Percentiles rank a stretch among this genome's conserved stretches.
Evolutionary conservation across 140 eudicot species (phyloP).

Genomic region (Ambrosia hybrid): DNA sequence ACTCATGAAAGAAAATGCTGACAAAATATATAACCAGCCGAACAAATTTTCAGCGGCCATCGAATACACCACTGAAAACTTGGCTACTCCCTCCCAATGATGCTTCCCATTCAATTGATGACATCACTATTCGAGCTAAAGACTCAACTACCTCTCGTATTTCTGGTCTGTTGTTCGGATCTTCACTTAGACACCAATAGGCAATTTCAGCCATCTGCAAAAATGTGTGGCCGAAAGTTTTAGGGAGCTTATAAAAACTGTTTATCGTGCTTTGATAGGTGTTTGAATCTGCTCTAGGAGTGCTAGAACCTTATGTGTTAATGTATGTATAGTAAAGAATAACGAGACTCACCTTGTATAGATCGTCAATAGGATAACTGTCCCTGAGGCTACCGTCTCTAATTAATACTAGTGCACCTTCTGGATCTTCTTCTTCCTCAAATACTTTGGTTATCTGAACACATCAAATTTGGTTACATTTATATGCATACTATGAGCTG

Average conservation of each 20-base stretch:
- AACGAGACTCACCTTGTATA: slow-evolving; percentile 61
- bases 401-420: slow-evolving; percentile 46
- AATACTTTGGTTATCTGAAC: slow-evolving; percentile 54
- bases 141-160: slow-evolving; percentile 75
- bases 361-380: slow-evolving; percentile 67
- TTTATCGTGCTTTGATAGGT: background rate
- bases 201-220: slow-evolving; percentile 85
- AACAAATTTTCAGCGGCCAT: slow-evolving; percentile 46
- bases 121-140: slow-evolving; percentile 57
- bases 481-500: too few relatives aligned
- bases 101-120: slow-evolving; percentile 85
- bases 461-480: slow-evolving; percentile 10
- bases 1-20: slow-evolving; percentile 4
- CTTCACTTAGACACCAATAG: slow-evolving; percentile 81
- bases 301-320: background rate
- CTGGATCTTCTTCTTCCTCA: slow-evolving; percentile 63
- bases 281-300: background rate
- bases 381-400: slow-evolving; percentile 66
- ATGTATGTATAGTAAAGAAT: background rate
- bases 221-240: background rate
- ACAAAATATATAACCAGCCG: background rate
- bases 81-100: slow-evolving; percentile 75
- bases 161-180: slow-evolving; percentile 72
- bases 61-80: slow-evolving; percentile 74
- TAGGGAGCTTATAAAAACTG: background rate